Conservation (phyloP, 805 yeast genomes). For the Myxozyma neotropica region DNA sequence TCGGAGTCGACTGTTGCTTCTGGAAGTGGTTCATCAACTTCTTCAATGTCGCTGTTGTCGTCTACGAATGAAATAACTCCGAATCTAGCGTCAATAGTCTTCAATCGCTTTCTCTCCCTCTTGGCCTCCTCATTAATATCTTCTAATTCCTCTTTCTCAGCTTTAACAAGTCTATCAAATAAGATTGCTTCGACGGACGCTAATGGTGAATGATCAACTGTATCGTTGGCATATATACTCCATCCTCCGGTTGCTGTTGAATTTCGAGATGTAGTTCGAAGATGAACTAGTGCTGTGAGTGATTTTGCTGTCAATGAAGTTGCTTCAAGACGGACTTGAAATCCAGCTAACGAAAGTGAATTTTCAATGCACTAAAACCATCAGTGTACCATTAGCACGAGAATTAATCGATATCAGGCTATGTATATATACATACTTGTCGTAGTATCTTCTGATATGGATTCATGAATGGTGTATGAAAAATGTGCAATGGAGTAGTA, state of each 20-base stretch:
- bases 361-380: constrained; percentile 21
- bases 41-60: not conserved
- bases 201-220: constrained; percentile 31
- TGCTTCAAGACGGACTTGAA: constrained; percentile 13
- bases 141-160: not conserved
- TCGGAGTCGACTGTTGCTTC: not conserved
- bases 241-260: constrained; percentile 34
- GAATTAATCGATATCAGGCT: no score
- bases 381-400: not conserved
- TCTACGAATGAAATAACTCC: constrained; percentile 8
- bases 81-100: constrained; percentile 26
- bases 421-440: constrained; percentile 17
- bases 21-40: not conserved
- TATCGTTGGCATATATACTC: constrained; percentile 32
- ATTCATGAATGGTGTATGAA: constrained; percentile 26
- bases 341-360: constrained; percentile 21
- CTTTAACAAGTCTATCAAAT: not conserved
- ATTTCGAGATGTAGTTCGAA: constrained; percentile 18
- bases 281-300: constrained; percentile 16
- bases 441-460: constrained; percentile 22
- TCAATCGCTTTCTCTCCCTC: constrained; percentile 9
- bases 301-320: constrained; percentile 26
- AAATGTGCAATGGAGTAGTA: constrained; percentile 14
- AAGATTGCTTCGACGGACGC: constrained; percentile 19
- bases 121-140: constrained; percentile 4